A percentile compares a stretch with the other conserved stretches of the same genome.
phyloP scores from a whole-genome alignment of 257 asterid species.

The Nicotiana attenuata region DNA sequence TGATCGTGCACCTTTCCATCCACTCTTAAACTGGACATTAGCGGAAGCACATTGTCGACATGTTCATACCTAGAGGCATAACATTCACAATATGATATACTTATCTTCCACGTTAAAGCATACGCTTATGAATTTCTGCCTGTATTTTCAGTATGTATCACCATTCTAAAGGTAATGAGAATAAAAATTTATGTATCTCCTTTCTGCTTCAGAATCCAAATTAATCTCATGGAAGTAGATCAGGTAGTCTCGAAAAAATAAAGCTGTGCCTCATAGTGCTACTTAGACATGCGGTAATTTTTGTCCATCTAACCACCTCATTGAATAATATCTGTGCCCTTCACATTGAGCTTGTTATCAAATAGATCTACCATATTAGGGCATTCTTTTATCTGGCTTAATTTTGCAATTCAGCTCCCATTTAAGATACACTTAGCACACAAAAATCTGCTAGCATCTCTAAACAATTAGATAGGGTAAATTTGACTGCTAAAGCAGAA shows the following conservation, averaged over 20 bases:
- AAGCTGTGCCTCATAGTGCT: not conserved
- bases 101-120: not conserved
- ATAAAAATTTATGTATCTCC: not conserved
- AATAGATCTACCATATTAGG: not conserved
- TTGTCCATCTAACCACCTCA: not conserved
- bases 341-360: not conserved
- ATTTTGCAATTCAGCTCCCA: not conserved
- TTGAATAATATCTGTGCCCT: not conserved
- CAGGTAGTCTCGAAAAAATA: not conserved
- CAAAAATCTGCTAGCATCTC: no score
- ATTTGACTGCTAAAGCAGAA: not conserved
- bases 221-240: not conserved
- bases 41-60: no score
- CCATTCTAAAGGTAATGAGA: not conserved
- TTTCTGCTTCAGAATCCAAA: conserved; percentile 3
- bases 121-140: not conserved
- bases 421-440: no score
- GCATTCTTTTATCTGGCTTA: not conserved
- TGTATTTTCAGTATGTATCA: not conserved
- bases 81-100: not conserved
- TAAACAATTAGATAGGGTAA: no score
- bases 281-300: not conserved
- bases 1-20: no score
- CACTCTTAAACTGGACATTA: no score
- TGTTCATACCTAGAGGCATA: no score